phyloP scores from a whole-genome alignment of 352 stramenopile species.

The Pythium aphanidermatum region DNA sequence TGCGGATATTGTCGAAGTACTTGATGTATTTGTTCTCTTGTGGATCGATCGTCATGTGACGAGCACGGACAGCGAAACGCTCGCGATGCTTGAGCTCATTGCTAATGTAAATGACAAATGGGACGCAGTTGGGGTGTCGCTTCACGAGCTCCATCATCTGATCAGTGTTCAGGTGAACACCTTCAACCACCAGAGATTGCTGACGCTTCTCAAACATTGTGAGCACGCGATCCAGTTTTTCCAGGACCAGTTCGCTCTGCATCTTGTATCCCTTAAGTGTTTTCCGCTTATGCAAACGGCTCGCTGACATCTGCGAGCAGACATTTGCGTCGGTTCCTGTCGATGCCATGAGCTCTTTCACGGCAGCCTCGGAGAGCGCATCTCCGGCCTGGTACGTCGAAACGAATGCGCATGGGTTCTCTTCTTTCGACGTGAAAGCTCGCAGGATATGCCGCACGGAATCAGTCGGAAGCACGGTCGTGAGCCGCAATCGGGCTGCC shows the following conservation, averaged over 20 bases:
- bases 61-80: conserved; percentile 73
- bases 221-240: conserved; percentile 77
- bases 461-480: conserved; percentile 79
- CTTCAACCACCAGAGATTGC: conserved; percentile 82
- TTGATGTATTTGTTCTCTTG: conserved; percentile 91
- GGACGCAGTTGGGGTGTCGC: conserved; percentile 76
- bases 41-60: conserved; percentile 86
- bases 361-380: conserved; percentile 39
- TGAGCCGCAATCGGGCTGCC: conserved; percentile 67
- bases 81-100: conserved; percentile 87
- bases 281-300: conserved; percentile 78
- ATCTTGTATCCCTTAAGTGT: conserved; percentile 77
- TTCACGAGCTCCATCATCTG: conserved; percentile 75
- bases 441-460: conserved; percentile 80
- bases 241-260: conserved; percentile 74
- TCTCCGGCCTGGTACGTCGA: conserved; percentile 87
- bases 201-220: conserved; percentile 82
- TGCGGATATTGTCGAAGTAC: conserved; percentile 88
- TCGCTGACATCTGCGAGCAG: conserved; percentile 45
- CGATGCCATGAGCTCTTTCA: conserved; percentile 36
- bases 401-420: conserved; percentile 77
- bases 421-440: conserved; percentile 74
- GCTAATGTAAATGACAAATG: conserved; percentile 88
- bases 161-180: conserved; percentile 81
- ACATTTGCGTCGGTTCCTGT: conserved; percentile 19